Evolutionary conservation across 306 rosid species (phyloP).

Genomic region (Acmispon strigosus): DNA sequence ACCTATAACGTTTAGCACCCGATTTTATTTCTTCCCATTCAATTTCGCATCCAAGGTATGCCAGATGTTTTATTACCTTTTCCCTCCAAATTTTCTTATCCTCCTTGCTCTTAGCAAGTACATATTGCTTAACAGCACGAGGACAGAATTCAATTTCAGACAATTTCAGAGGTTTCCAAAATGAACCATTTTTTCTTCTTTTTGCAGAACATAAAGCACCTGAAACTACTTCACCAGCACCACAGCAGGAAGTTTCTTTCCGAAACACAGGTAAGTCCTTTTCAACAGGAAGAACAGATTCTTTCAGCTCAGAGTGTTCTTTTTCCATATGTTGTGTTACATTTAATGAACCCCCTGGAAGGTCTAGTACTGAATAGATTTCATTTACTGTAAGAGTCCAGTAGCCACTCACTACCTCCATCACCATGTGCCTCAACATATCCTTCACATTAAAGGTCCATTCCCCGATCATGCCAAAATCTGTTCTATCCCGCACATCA

Average conservation of each 20-base stretch:
- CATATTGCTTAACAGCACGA: conserved; percentile 36
- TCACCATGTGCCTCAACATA: conserved; percentile 51
- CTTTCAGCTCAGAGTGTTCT: too few species aligned
- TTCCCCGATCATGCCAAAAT: conserved; percentile 39
- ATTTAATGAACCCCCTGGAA: conserved; percentile 4
- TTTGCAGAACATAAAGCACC: neutral
- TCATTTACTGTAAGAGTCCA: conserved; percentile 26
- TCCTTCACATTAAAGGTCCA: conserved; percentile 57
- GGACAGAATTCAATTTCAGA: conserved; percentile 39
- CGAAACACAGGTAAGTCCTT: neutral
- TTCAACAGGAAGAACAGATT: neutral
- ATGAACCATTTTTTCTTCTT: neutral
- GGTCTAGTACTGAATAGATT: conserved; percentile 20
- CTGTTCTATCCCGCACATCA: conserved; percentile 40
- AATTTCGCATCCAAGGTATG: conserved; percentile 58
- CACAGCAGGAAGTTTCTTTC: conserved; percentile 16
- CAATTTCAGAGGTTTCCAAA: conserved; percentile 34
- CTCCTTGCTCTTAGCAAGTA: conserved; percentile 15
- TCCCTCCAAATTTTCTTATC: conserved; percentile 6
- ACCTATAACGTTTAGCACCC: conserved; percentile 20
- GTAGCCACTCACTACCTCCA: conserved; percentile 47
- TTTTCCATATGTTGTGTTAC: neutral
- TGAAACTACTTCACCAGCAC: neutral
- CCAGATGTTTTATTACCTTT: conserved; percentile 46
- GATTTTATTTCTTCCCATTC: conserved; percentile 16